Evolutionary conservation across 371 early-diverging fungal genomes (phyloP), one percentile per base, ranked within the genome.

Genomic region (Spraguea lophii): DNA sequence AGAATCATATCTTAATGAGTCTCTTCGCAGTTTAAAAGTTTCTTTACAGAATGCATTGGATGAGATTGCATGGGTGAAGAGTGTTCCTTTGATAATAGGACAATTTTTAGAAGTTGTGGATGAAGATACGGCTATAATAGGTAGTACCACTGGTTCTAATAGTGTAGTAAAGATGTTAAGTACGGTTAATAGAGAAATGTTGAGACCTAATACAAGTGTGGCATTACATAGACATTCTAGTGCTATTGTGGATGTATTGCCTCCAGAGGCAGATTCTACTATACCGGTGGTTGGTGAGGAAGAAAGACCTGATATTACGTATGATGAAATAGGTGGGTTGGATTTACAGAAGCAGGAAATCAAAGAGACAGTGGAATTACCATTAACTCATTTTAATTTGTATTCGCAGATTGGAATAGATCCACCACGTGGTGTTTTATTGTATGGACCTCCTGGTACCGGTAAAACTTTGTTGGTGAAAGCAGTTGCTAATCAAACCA

Each of bases 91-190:
- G 36, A 86, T 94, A 20, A 85, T 98, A 69, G 97, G 95, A 25
- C 94, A 94, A 70, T 98, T 98, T 73, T 70, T 95, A 40, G 95
- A 95, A 69, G 84, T 90, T 25, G 86, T 97, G 61, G 98, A 94
- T 73, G 80, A 82, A 61, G 81, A 87, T 61, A 88, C 89, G 1
- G 93, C 91, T 52, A 98, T 95, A 65, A 83, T 94, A 32, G 83
- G 84, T 16, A 87, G 88, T 12, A 93, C 94, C 1, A 83, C 94
- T 0, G 91, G 93, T 15, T 79, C 83, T 22, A 90, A 84, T 64
- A 83, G 84, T 60, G 80, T 94, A 40, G 93, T 90, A 22, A 83
- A 88, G 58, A 89, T 98, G 46, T 76, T 95, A 41, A 81, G 81
- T 49, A 98, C 95, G 10, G 83, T 98, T 46, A 94, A 98, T 73